Base-by-base conservation (phyloP, 2,329 filamentous ascomycete genomes). In the Monosporascus sp. region DNA sequence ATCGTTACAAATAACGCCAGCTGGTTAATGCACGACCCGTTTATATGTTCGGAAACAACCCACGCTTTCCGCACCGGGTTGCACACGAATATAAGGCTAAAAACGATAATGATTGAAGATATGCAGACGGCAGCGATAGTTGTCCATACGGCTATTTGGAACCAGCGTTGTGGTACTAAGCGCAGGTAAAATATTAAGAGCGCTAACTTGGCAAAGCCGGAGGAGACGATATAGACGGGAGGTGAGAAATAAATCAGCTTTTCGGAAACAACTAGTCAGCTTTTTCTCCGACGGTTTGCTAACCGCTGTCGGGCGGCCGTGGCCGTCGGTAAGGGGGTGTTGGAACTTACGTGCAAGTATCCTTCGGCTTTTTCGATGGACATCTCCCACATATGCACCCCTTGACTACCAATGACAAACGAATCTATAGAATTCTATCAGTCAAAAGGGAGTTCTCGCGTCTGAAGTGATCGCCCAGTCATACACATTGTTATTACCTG, bases 1-100 rank as follows among this genome's bases (percentile, higher is more conserved):
- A 72, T 72, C 44, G 66, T 62, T n/a, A 75, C 65, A 57, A 75
- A 74, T 56, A 75, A 70, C 11, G 70, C 60, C 37, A 70, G 68
- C 50, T 72, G 69, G 48, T 70, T 58, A 48, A 76, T 65, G 58
- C 74, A 76, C 43, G n/a, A 16, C 35, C 35, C 48, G 22, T 38
- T 20, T 11, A 24, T 62, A 63, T 19, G 70, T 56, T 40, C 31
- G 11, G 24, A 46, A 7, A 51, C 37, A 37, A 62, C 57, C 62
- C 61, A 68, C 14, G 59, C 55, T 20, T 47, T 58, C n/a, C 49
- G 41, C 7, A 65, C 40, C 0, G 65, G 65, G 9, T 54, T 45
- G 53, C 65, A 68, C 37, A 64, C 63, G 37, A 68, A 62, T 6
- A 61, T 55, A 22, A 48, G 9, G 7, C 22, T 31, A 31, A 51